Percentiles rank a stretch among this genome's conserved stretches.
These are phyloP conservation scores for Grosmannia serpens DNA, from an alignment of 2,329 filamentous ascomycete genomes.

Conservation along the genomic window DNA sequence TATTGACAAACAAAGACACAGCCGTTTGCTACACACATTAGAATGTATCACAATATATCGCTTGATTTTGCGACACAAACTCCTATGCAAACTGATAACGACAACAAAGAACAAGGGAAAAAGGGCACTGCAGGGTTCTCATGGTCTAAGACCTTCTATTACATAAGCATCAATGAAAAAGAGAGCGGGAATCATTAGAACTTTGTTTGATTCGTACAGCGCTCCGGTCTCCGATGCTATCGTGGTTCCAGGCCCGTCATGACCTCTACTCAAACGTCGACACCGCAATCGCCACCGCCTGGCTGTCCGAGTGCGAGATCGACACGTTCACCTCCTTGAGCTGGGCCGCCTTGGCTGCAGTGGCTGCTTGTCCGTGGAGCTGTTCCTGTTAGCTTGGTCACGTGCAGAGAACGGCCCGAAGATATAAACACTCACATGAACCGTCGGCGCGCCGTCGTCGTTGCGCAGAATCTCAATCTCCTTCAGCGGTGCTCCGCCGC, in stretches of 20 bases:
- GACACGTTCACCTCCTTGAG: slow-evolving; percentile 84
- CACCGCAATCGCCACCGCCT: slow-evolving; percentile 90
- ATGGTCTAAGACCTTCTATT: no score
- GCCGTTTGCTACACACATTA: no score
- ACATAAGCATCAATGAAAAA: neutral
- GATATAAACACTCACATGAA: slow-evolving; percentile 53
- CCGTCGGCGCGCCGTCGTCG: slow-evolving; percentile 69
- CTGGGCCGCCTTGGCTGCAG: slow-evolving; percentile 73
- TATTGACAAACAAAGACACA: no score
- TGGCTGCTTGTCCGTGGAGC: slow-evolving; percentile 76
- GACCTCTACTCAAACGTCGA: slow-evolving; percentile 51
- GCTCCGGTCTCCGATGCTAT: neutral
- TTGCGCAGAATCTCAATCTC: slow-evolving; percentile 88
- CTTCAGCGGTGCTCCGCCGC: slow-evolving; percentile 78
- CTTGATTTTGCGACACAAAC: no score
- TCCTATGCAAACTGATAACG: no score
- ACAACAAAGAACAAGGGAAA: no score
- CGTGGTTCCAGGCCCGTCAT: no score
- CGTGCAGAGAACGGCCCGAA: neutral
- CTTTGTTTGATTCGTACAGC: neutral
- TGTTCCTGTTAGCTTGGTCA: slow-evolving; percentile 23
- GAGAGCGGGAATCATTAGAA: neutral
- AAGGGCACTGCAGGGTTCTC: no score
- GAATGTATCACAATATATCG: no score
- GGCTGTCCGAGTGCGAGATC: slow-evolving; percentile 89